Evolutionary conservation across 331 rosid genomes (phyloP).

Genomic region (Malus hybrid): DNA sequence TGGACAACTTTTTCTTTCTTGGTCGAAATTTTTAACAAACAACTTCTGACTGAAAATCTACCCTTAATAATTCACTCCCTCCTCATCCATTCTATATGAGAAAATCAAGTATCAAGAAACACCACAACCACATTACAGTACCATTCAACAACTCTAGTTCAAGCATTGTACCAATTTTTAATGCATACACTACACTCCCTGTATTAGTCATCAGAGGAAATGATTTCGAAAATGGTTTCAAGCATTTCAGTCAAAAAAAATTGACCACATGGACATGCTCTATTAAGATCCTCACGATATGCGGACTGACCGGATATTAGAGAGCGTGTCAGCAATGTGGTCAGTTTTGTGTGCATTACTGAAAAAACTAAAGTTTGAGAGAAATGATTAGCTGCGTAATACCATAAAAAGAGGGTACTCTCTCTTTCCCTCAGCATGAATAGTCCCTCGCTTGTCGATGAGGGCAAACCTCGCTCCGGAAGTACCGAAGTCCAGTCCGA

Average conservation of each 20-base stretch:
- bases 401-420: slow-evolving; percentile 61
- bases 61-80: neutral
- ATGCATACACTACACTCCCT: neutral
- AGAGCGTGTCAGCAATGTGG: neutral
- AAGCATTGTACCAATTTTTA: neutral
- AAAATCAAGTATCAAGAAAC: neutral
- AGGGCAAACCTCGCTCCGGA: slow-evolving; percentile 82
- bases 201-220: neutral
- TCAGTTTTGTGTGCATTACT: neutral
- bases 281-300: too few relatives aligned
- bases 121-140: neutral
- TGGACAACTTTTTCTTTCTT: too few relatives aligned
- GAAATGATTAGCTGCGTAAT: neutral
- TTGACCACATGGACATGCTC: too few relatives aligned
- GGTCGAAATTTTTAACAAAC: neutral
- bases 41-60: neutral
- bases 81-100: neutral
- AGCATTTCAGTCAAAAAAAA: neutral
- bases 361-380: neutral
- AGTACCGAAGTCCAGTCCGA: slow-evolving; percentile 89
- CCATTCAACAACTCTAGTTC: neutral
- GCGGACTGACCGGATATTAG: too few relatives aligned
- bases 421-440: slow-evolving; percentile 70
- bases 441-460: slow-evolving; percentile 46
- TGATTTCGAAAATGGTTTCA: neutral